Conservation (phyloP, 305 asterid species). For the Stenogyne calaminthoides region DNA sequence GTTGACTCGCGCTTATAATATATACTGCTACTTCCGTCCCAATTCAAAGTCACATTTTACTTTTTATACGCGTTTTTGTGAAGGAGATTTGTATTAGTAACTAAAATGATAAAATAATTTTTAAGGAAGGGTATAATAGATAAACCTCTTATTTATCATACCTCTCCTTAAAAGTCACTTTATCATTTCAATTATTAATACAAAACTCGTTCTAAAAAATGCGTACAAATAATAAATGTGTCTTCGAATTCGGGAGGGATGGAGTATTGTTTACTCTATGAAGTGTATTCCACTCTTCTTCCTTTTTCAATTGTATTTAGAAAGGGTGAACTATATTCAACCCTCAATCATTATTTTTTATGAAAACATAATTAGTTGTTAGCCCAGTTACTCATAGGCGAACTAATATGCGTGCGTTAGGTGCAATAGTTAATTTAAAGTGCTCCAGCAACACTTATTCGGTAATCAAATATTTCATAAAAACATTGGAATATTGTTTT, state of each 20-base stretch:
- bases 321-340: background rate
- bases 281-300: background rate
- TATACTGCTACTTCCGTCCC: too few relatives aligned
- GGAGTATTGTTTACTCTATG: background rate
- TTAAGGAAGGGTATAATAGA: too few relatives aligned
- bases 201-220: too few relatives aligned
- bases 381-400: background rate
- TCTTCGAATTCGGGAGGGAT: too few relatives aligned
- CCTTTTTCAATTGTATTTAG: background rate
- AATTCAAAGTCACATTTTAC: too few relatives aligned
- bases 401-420: background rate
- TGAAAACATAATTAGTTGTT: background rate
- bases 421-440: background rate
- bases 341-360: background rate
- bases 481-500: background rate
- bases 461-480: background rate
- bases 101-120: too few relatives aligned
- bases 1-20: background rate
- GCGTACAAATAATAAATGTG: too few relatives aligned
- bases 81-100: too few relatives aligned
- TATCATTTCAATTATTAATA: too few relatives aligned
- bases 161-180: too few relatives aligned
- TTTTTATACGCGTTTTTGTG: too few relatives aligned
- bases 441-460: background rate
- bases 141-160: too few relatives aligned